A percentile compares a stretch with the other conserved stretches of the same genome.
Conservation (phyloP, 176 grass and related monocot species). For the Coix lacrymajobi region DNA sequence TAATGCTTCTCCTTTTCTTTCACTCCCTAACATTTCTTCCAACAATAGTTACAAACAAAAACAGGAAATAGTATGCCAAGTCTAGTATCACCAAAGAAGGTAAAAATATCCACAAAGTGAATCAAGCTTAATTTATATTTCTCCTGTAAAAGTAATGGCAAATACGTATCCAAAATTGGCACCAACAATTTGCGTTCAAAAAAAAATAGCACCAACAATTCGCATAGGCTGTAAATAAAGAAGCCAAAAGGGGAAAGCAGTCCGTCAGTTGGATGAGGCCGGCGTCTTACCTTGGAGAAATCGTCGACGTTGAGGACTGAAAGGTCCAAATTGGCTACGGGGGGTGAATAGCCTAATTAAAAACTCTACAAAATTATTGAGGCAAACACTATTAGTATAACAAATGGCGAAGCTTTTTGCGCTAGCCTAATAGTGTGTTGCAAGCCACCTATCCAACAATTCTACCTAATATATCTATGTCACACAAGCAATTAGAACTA, state of each 20-base stretch:
- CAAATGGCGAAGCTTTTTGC: too few relatives aligned
- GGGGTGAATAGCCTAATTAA: too few relatives aligned
- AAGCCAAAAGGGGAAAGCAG: background rate
- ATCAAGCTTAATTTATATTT: background rate
- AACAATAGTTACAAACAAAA: background rate
- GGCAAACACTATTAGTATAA: too few relatives aligned
- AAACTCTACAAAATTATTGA: too few relatives aligned
- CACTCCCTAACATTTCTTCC: background rate
- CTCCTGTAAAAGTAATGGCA: background rate
- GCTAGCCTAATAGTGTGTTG: too few relatives aligned
- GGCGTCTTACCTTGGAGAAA: slow-evolving; percentile 11
- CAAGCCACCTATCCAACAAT: too few relatives aligned
- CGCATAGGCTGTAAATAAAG: background rate
- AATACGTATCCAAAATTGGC: background rate
- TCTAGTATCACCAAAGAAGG: background rate
- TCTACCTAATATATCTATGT: too few relatives aligned
- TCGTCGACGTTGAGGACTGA: slow-evolving; percentile 33
- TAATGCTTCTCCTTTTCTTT: background rate
- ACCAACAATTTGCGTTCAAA: too few relatives aligned
- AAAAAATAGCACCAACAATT: too few relatives aligned
- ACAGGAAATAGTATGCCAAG: background rate
- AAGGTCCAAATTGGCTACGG: too few relatives aligned
- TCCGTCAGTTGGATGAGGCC: background rate
- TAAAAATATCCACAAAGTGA: background rate
- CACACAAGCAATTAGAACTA: too few relatives aligned